A percentile compares a stretch with the other conserved stretches of the same genome.
Evolutionary conservation across 169 alveolate species (phyloP).

Genomic region (Plasmodium reichenowi): DNA sequence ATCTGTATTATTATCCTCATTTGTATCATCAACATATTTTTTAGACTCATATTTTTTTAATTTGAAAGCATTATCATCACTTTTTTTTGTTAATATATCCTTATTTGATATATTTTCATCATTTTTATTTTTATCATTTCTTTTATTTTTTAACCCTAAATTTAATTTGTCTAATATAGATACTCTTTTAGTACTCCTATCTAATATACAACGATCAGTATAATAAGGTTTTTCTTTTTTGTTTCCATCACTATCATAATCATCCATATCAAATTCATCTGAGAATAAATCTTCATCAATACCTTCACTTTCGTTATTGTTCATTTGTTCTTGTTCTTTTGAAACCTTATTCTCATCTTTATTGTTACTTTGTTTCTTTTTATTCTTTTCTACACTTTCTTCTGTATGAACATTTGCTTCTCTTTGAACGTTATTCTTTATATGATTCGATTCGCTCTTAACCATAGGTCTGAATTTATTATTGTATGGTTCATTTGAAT

Average conservation of each 20-base stretch:
- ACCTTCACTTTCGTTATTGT: constrained; percentile 1
- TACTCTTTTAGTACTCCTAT: constrained; percentile 30
- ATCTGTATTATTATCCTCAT: background rate
- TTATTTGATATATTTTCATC: background rate
- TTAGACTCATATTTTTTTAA: background rate
- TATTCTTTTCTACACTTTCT: background rate
- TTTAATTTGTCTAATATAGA: constrained; percentile 57
- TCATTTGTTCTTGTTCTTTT: constrained; percentile 7
- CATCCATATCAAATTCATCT: constrained; percentile 36
- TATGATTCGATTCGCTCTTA: background rate
- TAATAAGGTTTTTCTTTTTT: constrained; percentile 44
- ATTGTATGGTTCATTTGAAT: background rate
- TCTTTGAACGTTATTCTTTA: background rate
- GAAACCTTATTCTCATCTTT: background rate
- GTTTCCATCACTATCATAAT: constrained; percentile 31
- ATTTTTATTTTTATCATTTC: constrained; percentile 1
- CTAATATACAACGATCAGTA: constrained; percentile 60
- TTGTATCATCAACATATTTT: background rate
- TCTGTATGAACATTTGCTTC: background rate
- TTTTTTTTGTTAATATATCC: background rate
- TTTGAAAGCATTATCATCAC: background rate
- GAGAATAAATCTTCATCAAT: constrained; percentile 15
- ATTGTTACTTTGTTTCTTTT: background rate
- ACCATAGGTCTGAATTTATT: background rate
- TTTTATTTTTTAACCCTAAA: constrained; percentile 16